Conservation (phyloP, 1,139 yeast genomes). For the Candida glucosophila region DNA sequence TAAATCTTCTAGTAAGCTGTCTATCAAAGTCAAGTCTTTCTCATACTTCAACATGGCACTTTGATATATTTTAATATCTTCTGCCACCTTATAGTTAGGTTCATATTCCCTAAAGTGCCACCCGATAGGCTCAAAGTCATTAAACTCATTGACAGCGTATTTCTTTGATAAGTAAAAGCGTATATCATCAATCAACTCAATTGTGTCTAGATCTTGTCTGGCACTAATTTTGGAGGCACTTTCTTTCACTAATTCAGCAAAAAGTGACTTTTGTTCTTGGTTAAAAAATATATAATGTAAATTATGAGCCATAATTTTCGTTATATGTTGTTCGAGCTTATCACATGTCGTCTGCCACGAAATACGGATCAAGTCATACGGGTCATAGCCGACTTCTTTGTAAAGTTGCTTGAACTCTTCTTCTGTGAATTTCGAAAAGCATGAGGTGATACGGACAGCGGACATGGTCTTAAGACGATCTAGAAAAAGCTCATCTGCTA, state of each 20-base stretch:
- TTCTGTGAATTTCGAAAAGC: slow-evolving; percentile 13
- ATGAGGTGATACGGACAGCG: slow-evolving; percentile 48
- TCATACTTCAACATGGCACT: slow-evolving; percentile 16
- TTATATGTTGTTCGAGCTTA: slow-evolving; percentile 55
- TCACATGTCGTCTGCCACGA: slow-evolving; percentile 66
- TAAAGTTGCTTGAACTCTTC: slow-evolving; percentile 14
- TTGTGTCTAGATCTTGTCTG: slow-evolving; percentile 70
- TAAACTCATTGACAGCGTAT: slow-evolving; percentile 26
- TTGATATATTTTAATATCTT: slow-evolving; percentile 23
- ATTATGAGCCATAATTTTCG: slow-evolving; percentile 48
- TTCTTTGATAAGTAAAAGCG: slow-evolving; percentile 53
- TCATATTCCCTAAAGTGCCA: slow-evolving; percentile 8
- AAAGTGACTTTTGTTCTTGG: slow-evolving; percentile 14
- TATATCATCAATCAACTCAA: slow-evolving; percentile 72
- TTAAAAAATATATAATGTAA: slow-evolving; percentile 28
- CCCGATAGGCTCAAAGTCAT: slow-evolving; percentile 23
- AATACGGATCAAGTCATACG: slow-evolving; percentile 50
- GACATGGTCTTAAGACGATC: slow-evolving; percentile 62
- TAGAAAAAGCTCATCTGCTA: slow-evolving; percentile 55
- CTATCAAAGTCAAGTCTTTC: slow-evolving; percentile 34
- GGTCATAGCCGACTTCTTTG: slow-evolving; percentile 21
- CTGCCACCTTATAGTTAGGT: slow-evolving; percentile 5
- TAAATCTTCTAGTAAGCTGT: slow-evolving; percentile 31
- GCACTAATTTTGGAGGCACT: slow-evolving; percentile 51
- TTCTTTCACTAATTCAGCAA: slow-evolving; percentile 19